phyloP scores from a whole-genome alignment of 2,329 filamentous ascomycete species.

The Sporothrix euskadiensis region DNA sequence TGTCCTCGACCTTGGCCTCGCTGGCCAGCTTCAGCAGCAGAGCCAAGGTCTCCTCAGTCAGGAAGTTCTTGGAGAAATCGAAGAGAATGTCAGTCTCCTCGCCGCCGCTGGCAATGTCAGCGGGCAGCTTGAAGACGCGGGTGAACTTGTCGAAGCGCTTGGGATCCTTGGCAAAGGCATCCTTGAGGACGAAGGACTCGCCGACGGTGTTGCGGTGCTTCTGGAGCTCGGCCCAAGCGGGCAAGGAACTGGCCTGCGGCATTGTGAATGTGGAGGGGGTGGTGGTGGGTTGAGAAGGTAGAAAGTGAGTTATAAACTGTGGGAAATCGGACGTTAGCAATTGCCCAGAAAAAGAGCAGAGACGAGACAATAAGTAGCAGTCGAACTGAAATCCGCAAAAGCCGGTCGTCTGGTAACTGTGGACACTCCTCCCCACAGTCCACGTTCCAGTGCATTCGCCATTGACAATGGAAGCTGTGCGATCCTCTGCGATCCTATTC shows the following conservation, averaged over 20 bases:
- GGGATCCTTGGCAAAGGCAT: constrained; percentile 86
- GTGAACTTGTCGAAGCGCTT: constrained; percentile 88
- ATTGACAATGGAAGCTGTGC: constrained; percentile 1
- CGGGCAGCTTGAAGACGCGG: constrained; percentile 78
- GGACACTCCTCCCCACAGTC: not conserved
- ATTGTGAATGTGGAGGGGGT: constrained; percentile 48
- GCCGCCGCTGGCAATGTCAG: constrained; percentile 61
- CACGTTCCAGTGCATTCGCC: constrained; percentile 8
- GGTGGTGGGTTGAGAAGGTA: not conserved
- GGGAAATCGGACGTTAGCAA: not conserved
- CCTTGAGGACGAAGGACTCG: constrained; percentile 88
- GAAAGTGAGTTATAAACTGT: not conserved
- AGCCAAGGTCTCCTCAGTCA: constrained; percentile 87
- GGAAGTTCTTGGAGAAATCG: constrained; percentile 99
- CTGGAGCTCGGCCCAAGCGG: constrained; percentile 87
- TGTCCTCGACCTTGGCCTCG: constrained; percentile 86
- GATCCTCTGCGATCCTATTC: not conserved
- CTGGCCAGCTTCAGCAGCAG: constrained; percentile 87
- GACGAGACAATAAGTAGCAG: not conserved
- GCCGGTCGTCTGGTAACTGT: constrained; percentile 1
- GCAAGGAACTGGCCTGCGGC: constrained; percentile 81
- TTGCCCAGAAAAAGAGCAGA: not conserved
- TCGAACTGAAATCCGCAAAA: not conserved
- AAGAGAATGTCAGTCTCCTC: constrained; percentile 80
- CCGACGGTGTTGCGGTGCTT: constrained; percentile 83